Conservation (phyloP, 2,329 filamentous ascomycete genomes). For the Cladosporium oxysporum region DNA sequence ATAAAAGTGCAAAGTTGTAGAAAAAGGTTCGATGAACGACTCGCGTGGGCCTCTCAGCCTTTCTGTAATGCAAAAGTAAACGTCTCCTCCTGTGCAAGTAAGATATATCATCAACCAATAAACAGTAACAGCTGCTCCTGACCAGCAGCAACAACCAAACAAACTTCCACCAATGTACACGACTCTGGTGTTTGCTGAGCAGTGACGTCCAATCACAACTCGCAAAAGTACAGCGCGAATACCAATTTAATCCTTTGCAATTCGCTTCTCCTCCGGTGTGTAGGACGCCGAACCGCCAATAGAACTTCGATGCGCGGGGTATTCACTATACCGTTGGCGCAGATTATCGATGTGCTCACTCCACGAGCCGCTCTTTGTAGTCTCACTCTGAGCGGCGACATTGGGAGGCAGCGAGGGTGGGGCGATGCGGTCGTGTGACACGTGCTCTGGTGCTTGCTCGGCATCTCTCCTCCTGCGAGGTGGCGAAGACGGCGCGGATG, state of each 20-base stretch:
- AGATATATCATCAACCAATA: background rate
- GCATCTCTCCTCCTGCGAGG: conserved; percentile 22
- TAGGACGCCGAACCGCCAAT: conserved; percentile 14
- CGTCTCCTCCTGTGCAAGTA: background rate
- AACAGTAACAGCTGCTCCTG: background rate
- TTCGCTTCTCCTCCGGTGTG: conserved; percentile 16
- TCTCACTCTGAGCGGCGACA: background rate
- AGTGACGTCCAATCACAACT: background rate
- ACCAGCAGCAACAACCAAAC: background rate
- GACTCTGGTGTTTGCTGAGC: background rate
- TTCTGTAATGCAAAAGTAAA: background rate
- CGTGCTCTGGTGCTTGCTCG: conserved; percentile 25
- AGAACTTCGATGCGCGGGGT: conserved; percentile 13
- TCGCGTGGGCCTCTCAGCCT: background rate
- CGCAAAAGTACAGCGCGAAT: background rate
- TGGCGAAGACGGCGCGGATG: conserved; percentile 50
- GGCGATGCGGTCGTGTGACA: background rate
- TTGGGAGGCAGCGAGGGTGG: background rate
- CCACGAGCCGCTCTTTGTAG: background rate
- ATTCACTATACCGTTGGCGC: conserved; percentile 27
- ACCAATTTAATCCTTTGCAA: background rate
- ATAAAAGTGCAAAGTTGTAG: background rate
- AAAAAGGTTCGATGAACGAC: background rate
- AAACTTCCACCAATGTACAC: background rate
- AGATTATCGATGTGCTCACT: conserved; percentile 24